Conservation (phyloP, 257 asterid genomes). For the Sherardia arvensis region DNA sequence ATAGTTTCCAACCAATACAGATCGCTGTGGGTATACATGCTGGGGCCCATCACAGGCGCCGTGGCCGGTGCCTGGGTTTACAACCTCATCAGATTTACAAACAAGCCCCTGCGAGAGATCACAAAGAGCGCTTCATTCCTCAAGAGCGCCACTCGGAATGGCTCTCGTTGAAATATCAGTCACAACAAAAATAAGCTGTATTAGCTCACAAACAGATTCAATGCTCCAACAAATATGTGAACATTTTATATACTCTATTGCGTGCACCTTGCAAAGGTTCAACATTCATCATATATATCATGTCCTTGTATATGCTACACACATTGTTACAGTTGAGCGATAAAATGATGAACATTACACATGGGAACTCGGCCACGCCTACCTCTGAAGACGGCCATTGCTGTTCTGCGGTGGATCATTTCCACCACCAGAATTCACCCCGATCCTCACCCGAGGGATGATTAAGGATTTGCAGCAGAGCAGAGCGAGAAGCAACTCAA, state of each 20-base stretch:
- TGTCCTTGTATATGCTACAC: background rate
- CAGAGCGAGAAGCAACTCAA: constrained; percentile 54
- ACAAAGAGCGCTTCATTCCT: constrained; percentile 64
- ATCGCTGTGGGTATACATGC: constrained; percentile 62
- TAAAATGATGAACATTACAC: background rate
- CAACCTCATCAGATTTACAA: constrained; percentile 59
- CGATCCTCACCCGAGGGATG: constrained; percentile 49
- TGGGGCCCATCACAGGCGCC: constrained; percentile 76
- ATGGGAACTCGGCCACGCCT: constrained; percentile 2
- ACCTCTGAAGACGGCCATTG: constrained; percentile 16
- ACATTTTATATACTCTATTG: background rate
- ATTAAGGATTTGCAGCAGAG: constrained; percentile 63
- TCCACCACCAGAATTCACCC: constrained; percentile 19
- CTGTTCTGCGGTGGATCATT: constrained; percentile 19
- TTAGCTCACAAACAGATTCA: no score
- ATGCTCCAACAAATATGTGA: background rate
- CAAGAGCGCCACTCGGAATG: constrained; percentile 14
- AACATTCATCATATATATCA: no score
- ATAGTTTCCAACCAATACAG: constrained; percentile 42
- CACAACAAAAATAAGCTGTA: background rate
- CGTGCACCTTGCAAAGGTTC: background rate
- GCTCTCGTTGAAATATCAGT: background rate
- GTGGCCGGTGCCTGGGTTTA: constrained; percentile 80
- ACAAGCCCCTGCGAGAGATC: constrained; percentile 66
- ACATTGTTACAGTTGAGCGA: background rate